Base-by-base conservation (phyloP, 1,284 basidiomycete species). In the Cystobasidiaceae sp. region DNA sequence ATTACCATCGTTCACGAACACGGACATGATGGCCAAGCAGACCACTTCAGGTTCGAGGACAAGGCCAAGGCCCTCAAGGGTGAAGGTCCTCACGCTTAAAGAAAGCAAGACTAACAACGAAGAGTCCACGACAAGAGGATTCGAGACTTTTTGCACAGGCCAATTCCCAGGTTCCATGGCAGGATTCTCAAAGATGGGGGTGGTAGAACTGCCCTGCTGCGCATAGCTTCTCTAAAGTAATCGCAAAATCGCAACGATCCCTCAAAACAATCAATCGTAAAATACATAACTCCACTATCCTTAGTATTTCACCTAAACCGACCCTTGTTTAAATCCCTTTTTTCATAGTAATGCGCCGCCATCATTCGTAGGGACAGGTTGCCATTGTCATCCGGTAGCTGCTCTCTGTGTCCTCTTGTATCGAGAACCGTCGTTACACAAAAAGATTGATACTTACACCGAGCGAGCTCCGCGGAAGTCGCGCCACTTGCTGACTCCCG, bases 1-100 rank as follows among this genome's bases (percentile, higher is more conserved):
- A 51, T 64, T 32, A 64, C 61, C 19, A 64, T 64, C 23, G 61
- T 64, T 2, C 61, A 64, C 61, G 61, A 64, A 32, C 34, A 41
- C 27, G 51, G 51, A n/a, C 39, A 23, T n/a, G 61, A 64, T 56
- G 61, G 61, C 17, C 28, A 37, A 13, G 28, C 50, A 19, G 61
- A 56, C 33, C 52, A 55, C 30, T 64, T 55, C 61, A 30, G 52
- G 27, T 64, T 64, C 43, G 61, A 64, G 32, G 61, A 64, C 23
- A 55, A 56, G 61, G 61, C 61, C 7, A 64, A 64, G 51, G 61
- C 61, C 1, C 52, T 64, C 32, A 55, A 64, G 61, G 60, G 60
- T 39, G 60, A 62, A 15, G 43, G 37, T 34, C 23, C 49, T 44
- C 30, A 34, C 28, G 43, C 41, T 32, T 58, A 58, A 30, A 58